Evolutionary conservation across 257 asterid genomes (phyloP).

Genomic region (Solanum boliviense): DNA sequence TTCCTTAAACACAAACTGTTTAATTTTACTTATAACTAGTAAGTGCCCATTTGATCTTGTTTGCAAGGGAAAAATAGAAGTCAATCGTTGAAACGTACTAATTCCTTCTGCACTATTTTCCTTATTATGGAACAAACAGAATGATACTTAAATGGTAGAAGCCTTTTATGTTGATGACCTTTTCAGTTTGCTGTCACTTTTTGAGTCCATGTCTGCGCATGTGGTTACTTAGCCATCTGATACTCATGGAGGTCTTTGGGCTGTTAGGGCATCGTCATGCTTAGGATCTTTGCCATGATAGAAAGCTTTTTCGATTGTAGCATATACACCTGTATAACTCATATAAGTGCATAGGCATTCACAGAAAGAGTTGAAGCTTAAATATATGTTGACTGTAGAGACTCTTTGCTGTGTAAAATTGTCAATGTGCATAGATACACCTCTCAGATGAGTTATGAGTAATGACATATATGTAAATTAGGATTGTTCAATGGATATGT

Average conservation of each 20-base stretch:
- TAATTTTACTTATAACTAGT: slow-evolving; percentile 64
- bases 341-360: not conserved
- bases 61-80: not conserved
- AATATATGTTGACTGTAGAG: not conserved
- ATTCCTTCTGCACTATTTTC: not conserved
- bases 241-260: not conserved
- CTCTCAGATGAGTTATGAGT: not conserved
- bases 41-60: slow-evolving; percentile 10
- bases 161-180: not conserved
- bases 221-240: not conserved
- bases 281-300: not conserved
- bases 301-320: not conserved
- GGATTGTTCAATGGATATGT: not conserved
- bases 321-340: not conserved
- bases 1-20: slow-evolving; percentile 41
- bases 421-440: not conserved
- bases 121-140: not conserved
- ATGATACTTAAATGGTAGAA: not conserved
- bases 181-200: not conserved
- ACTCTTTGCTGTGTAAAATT: not conserved
- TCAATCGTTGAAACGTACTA: not conserved
- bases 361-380: not conserved
- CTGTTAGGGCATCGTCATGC: not conserved
- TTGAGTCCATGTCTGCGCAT: not conserved
- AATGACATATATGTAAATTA: not conserved